Conservation (phyloP, 306 rosid genomes). For the Senna tora region DNA sequence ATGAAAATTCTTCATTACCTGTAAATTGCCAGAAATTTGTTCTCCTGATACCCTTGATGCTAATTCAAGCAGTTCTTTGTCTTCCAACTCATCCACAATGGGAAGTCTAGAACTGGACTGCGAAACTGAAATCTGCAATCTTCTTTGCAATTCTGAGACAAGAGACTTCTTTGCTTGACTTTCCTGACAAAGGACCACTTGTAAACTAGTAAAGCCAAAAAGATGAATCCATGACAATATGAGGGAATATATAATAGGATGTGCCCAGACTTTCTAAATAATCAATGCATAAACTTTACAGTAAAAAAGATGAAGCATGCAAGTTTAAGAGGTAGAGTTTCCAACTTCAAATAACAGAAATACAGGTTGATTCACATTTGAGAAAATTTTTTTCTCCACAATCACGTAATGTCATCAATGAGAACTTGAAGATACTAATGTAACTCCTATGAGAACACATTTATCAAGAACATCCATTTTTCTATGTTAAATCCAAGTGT, state of each 20-base stretch:
- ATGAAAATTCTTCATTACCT: slow-evolving; percentile 38
- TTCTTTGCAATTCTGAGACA: slow-evolving; percentile 64
- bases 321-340: neutral
- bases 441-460: neutral
- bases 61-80: slow-evolving; percentile 74
- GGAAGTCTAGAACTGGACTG: slow-evolving; percentile 56
- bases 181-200: slow-evolving; percentile 51
- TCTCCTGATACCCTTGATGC: slow-evolving; percentile 61
- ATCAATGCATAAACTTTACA: slow-evolving; percentile 5
- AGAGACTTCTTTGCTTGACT: slow-evolving; percentile 59
- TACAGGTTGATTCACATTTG: neutral
- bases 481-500: slow-evolving; percentile 15
- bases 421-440: neutral
- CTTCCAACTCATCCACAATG: slow-evolving; percentile 68
- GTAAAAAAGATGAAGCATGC: slow-evolving; percentile 2
- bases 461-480: neutral
- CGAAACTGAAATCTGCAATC: slow-evolving; percentile 72
- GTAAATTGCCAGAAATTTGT: slow-evolving; percentile 48
- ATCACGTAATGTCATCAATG: neutral
- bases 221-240: slow-evolving; percentile 18
- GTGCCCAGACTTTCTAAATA: slow-evolving; percentile 25
- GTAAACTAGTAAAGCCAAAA: slow-evolving; percentile 27
- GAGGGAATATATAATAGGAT: neutral
- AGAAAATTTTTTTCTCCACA: neutral
- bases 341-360: neutral